Percentiles rank a stretch among this genome's conserved stretches.
Conservation (phyloP, 768 basidiomycete species). For the Chalciporus pseudorubinellus region DNA sequence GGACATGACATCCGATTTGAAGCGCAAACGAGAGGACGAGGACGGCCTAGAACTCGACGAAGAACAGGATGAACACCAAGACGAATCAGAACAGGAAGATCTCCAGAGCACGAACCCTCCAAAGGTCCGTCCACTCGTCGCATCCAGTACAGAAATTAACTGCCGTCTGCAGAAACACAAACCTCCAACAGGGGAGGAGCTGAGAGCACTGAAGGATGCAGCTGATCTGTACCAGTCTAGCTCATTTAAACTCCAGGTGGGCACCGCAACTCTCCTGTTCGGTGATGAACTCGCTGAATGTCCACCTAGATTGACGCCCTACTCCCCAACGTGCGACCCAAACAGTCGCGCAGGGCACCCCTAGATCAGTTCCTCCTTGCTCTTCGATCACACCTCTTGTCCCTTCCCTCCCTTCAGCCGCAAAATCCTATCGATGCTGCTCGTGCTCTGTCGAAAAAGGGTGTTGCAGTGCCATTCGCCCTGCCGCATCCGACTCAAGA, state of each 20-base stretch:
- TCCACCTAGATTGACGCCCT: conserved; percentile 68
- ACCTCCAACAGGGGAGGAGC: conserved; percentile 68
- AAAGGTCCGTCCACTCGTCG: conserved; percentile 19
- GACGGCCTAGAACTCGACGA: neutral
- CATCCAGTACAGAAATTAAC: neutral
- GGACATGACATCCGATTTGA: conserved; percentile 22
- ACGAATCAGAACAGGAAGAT: neutral
- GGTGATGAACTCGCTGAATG: conserved; percentile 7
- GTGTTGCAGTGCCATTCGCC: conserved; percentile 65
- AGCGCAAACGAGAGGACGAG: conserved; percentile 26
- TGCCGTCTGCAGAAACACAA: conserved; percentile 31
- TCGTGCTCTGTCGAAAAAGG: conserved; percentile 48
- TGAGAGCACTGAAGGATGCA: conserved; percentile 70
- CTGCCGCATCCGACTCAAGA: conserved; percentile 71
- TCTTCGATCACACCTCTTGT: conserved; percentile 64
- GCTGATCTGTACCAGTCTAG: conserved; percentile 72
- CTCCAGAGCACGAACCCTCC: neutral
- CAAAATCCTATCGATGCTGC: conserved; percentile 69
- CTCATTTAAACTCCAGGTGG: conserved; percentile 82
- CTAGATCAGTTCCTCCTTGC: conserved; percentile 67
- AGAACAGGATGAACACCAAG: neutral
- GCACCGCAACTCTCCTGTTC: conserved; percentile 4
- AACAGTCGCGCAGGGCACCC: conserved; percentile 50
- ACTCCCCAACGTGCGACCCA: conserved; percentile 69
- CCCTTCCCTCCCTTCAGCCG: conserved; percentile 54